Base-by-base conservation (phyloP, 2,329 filamentous ascomycete genomes). In the Nannizziopsis barbatae region DNA sequence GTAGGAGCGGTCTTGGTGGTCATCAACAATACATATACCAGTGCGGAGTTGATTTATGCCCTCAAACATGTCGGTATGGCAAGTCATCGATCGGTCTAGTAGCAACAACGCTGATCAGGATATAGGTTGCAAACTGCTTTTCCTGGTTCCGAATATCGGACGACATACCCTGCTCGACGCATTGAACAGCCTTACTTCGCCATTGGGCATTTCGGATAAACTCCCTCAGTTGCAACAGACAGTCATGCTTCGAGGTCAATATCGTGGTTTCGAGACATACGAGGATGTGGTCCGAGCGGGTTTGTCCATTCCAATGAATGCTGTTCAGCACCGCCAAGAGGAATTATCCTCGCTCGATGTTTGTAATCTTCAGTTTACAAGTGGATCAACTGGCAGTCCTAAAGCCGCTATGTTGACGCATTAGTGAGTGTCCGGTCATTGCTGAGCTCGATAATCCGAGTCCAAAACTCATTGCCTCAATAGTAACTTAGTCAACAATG, bases 21-120 rank as follows among this genome's bases (percentile, higher is more conserved):
- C 39, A 69, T 89, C 55, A 89, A 89, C 68, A 89, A 87, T 66
- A 89, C 84, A 0, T 89, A 89, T 61, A 89, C 84, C 1, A 74
- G 80, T 1, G 77, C 75, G 1, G 84, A 89, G 65, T 79, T 83
- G 42, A 74, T 80, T 61, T 83, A 84, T 63, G 84, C 81, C 8
- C 64, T 89, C 22, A 74, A 75, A 47, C 85, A 87, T 59, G 80
- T 82, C 12, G 79, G 80, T 83, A 65, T 55, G 71, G 37, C 14
- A 15, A 47, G 18, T 2, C 17, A 15, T 8, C 15, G 12, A 10
- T 5, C 18, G 11, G 10, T 18, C 8, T 12, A 12, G 14, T 3
- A 10, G 6, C 8, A n/a, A 20, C 9, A 33, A 11, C 7, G 37
- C 45, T 47, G 14, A 42, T 22, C 4, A 30, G 22, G 2, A n/a